Evolutionary conservation across 2,329 filamentous ascomycete species (phyloP), one percentile per base, ranked within the genome.

Genomic region (Colletotrichum scovillei): DNA sequence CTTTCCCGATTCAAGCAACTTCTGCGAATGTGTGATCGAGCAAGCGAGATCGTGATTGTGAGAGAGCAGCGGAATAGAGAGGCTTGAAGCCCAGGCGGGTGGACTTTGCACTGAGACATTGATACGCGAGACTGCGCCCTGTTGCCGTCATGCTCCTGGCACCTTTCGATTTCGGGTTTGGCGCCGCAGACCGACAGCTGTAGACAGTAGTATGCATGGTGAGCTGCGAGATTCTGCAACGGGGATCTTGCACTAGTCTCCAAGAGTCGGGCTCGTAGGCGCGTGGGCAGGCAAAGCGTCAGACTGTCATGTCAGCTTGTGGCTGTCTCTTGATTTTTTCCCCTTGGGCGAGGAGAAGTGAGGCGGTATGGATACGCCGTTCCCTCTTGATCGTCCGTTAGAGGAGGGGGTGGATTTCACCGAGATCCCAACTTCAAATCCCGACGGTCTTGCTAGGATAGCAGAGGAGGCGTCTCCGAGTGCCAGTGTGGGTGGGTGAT

Each of bases 161-260:
- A 32, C 70, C 53, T 73, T 58, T 46, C 66, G 24, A 24, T 49
- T 64, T 69, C 7, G n/a, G 42, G 70, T 19, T 53, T 73, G 32
- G 59, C 14, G 22, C 14, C 30, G 49, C 59, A 38, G 58, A 46
- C 22, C 19, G 32, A 35, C 12, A 58, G 66, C 8, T 35, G 38
- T 42, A 42, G 38, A 42, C 57, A 26, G 22, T 42, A 42, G 60
- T n/a, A 62, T 46, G 26, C 58, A 35, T 60, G 65, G 53, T 52
- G 38, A 56, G 60, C 59, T 69, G 26, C 66, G 16, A 65, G 70
- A 69, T 69, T 64, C 59, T 73, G 70, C 66, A 73, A 73, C 70
- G 70, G 66, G 70, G 42, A 70, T 69, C 70, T 73, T 60, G 55
- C 59, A 70, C 70, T 73, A 70, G 65, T 26, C 65, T 53, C 35